A percentile compares a stretch with the other conserved stretches of the same genome.
These are phyloP conservation scores for Cryptococcus deneoformans DNA, from an alignment of 1,284 basidiomycete species.

Conservation along the genomic window DNA sequence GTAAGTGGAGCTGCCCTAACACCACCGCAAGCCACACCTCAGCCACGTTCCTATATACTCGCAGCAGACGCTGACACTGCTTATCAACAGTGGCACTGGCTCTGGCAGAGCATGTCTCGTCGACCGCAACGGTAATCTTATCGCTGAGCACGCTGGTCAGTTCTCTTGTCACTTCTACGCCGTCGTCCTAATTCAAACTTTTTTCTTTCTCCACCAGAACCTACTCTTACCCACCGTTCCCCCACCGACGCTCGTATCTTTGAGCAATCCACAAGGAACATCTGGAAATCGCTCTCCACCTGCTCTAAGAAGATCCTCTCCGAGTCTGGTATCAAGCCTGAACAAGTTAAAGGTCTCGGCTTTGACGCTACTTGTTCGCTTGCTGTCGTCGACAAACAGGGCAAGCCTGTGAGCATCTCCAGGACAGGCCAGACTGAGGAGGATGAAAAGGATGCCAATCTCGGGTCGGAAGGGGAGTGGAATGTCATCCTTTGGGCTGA, in stretches of 20 bases:
- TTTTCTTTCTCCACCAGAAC: constrained; percentile 51
- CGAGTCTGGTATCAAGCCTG: constrained; percentile 59
- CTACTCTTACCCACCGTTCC: constrained; percentile 82
- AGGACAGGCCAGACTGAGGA: constrained; percentile 43
- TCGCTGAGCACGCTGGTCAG: constrained; percentile 55
- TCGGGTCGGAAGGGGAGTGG: constrained; percentile 64
- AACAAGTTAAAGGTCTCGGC: constrained; percentile 79
- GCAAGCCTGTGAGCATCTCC: constrained; percentile 76
- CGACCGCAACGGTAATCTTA: constrained; percentile 67
- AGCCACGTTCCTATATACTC: too few relatives aligned
- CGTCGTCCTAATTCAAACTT: not conserved
- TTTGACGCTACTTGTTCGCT: constrained; percentile 98
- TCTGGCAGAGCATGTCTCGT: constrained; percentile 88
- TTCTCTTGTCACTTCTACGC: not conserved
- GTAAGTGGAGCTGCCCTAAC: constrained; percentile 36
- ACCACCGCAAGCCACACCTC: not conserved
- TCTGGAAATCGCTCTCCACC: constrained; percentile 76
- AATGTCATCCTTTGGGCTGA: constrained; percentile 87
- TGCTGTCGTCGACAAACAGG: constrained; percentile 74
- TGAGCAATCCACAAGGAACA: constrained; percentile 70
- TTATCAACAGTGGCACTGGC: constrained; percentile 68
- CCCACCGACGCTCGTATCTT: constrained; percentile 85
- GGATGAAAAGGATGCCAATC: constrained; percentile 30
- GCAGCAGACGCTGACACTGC: too few relatives aligned
- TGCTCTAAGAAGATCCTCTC: constrained; percentile 69